Conservation (phyloP, 2,329 filamentous ascomycete genomes). For the Beauveria rudraprayagi region DNA sequence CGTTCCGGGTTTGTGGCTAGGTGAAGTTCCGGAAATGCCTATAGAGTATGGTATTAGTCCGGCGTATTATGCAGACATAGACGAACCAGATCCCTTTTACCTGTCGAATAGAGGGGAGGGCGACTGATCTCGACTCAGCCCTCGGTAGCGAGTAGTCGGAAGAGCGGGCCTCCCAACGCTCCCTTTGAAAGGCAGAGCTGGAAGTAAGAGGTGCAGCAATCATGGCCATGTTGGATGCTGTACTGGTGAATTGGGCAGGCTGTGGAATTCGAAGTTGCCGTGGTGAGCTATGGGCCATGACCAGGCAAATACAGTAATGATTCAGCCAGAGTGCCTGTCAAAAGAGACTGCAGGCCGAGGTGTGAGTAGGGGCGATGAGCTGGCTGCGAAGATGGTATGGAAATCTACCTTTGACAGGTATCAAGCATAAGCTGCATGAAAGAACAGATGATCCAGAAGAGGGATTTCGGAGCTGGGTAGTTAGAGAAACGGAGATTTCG, state of each 20-base stretch:
- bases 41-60: conserved; percentile 16
- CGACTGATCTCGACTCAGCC: conserved; percentile 32
- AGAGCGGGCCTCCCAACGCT: conserved; percentile 30
- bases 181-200: conserved; percentile 33
- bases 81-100: conserved; percentile 22
- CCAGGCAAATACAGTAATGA: conserved; percentile 2
- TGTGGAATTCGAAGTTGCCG: conserved; percentile 22
- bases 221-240: conserved; percentile 39
- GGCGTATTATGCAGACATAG: neutral
- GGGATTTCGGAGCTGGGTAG: neutral
- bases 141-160: conserved; percentile 28
- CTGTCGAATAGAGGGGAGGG: conserved; percentile 46
- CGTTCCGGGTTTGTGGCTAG: conserved; percentile 23
- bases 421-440: neutral
- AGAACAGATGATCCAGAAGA: neutral
- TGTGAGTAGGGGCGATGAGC: neutral
- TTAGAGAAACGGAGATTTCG: neutral
- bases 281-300: conserved; percentile 34
- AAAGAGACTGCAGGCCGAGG: neutral
- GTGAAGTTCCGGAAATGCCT: conserved; percentile 41
- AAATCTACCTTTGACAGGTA: conserved; percentile 3
- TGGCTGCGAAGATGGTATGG: neutral
- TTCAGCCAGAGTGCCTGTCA: conserved; percentile 2
- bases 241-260: conserved; percentile 17
- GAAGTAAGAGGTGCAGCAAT: conserved; percentile 38